phyloP scores from a whole-genome alignment of 2,329 filamentous ascomycete species.

The Dryadomyces quercivorus region DNA sequence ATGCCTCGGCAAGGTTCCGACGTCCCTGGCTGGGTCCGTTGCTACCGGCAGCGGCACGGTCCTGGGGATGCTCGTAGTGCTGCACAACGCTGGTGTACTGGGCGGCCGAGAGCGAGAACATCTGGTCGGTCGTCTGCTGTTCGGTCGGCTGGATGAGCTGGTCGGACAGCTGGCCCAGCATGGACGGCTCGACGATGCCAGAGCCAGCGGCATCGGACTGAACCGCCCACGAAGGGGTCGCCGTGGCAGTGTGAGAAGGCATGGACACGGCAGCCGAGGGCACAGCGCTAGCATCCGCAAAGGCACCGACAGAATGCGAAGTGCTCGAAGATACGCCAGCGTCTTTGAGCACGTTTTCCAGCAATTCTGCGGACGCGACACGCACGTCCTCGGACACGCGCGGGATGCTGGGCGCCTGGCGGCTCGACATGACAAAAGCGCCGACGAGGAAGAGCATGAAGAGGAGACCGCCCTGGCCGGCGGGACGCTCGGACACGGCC shows the following conservation, averaged over 20 bases:
- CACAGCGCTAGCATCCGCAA: background rate
- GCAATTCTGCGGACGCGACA: constrained; percentile 62
- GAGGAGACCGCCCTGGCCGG: constrained; percentile 70
- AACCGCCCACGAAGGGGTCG: background rate
- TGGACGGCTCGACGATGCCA: constrained; percentile 35
- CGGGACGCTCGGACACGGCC: constrained; percentile 44
- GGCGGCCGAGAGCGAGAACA: constrained; percentile 72
- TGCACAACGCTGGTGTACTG: constrained; percentile 78
- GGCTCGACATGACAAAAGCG: constrained; percentile 87
- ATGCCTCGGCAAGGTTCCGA: constrained; percentile 66
- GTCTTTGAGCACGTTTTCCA: constrained; percentile 74
- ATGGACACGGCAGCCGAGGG: background rate
- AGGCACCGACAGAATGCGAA: background rate
- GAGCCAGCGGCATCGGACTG: background rate
- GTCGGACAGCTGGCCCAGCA: constrained; percentile 55
- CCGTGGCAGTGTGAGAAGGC: background rate
- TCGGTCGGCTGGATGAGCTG: constrained; percentile 63
- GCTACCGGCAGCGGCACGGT: constrained; percentile 4
- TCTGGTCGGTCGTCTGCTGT: constrained; percentile 77
- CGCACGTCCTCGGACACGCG: constrained; percentile 71
- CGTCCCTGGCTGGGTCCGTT: constrained; percentile 46
- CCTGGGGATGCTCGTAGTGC: constrained; percentile 1
- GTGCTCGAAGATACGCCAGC: constrained; percentile 43
- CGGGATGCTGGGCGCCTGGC: constrained; percentile 60
- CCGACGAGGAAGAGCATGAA: constrained; percentile 95